These are phyloP conservation scores for Macrolepiota albuminosa DNA, from an alignment of 768 basidiomycete genomes.

Conservation along the genomic window DNA sequence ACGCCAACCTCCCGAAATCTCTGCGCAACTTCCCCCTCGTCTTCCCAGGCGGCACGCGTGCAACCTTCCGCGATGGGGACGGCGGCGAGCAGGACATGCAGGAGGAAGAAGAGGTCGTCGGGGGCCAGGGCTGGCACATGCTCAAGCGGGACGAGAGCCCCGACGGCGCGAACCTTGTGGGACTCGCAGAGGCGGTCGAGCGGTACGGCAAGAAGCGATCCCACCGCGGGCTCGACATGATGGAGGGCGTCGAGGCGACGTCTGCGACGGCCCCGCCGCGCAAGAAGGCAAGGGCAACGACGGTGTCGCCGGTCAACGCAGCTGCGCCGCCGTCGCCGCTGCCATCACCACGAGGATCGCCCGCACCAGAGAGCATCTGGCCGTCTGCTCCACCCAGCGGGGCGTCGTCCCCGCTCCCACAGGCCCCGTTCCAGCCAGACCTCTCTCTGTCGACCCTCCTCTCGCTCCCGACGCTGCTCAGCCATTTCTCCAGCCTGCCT, in stretches of 20 bases:
- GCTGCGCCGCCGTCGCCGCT: conserved; percentile 83
- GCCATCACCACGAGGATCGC: conserved; percentile 83
- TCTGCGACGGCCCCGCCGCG: conserved; percentile 55
- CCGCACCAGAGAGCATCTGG: conserved; percentile 71
- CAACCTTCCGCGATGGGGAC: conserved; percentile 73
- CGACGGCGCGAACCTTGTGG: conserved; percentile 49
- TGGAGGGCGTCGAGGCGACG: conserved; percentile 45
- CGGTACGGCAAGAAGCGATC: conserved; percentile 84
- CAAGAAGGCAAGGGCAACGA: conserved; percentile 70
- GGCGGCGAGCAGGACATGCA: conserved; percentile 61
- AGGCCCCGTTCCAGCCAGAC: conserved; percentile 77
- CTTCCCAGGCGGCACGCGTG: conserved; percentile 77
- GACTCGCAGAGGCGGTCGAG: conserved; percentile 76
- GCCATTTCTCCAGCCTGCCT: conserved; percentile 78
- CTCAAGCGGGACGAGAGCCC: conserved; percentile 57
- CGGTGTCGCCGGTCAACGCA: conserved; percentile 59
- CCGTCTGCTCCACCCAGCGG: conserved; percentile 81
- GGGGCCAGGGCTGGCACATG: conserved; percentile 74
- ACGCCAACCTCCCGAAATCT: conserved; percentile 68
- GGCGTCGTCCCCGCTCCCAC: conserved; percentile 63
- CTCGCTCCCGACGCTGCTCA: conserved; percentile 77
- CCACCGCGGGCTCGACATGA: conserved; percentile 50
- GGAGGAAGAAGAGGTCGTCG: conserved; percentile 62
- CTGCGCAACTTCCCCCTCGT: conserved; percentile 72
- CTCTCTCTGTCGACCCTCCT: conserved; percentile 78